Base-by-base conservation (phyloP, 768 basidiomycete species). In the Lactarius psammicola region DNA sequence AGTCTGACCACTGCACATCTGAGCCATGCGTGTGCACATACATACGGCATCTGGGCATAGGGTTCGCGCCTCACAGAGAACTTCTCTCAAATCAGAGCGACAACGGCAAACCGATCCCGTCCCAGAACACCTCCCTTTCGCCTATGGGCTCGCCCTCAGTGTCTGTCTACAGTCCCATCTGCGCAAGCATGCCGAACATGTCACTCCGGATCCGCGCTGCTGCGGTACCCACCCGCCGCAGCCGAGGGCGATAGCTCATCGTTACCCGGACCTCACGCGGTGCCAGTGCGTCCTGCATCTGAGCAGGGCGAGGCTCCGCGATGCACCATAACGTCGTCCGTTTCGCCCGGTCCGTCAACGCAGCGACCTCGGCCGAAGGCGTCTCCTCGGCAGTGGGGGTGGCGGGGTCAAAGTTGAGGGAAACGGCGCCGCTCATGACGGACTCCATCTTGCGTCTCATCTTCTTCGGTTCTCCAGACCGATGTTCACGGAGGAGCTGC, bases 191-290 rank as follows among this genome's bases (percentile, higher is more conserved):
- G 11, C 33, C 9, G 11, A 34, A 10, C 33, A 10, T 34, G 10
- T 34, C 33, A 2, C 10, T 10, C 1, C 11, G 10, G 10, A 34
- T 34, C 33, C 10, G 11, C 33, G n/a, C n/a, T n/a, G 33, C 33
- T 10, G 33, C 33, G 9, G 33, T 10, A 34, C 33, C 33, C 33
- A n/a, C 38, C 8, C 18, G 23, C 4, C 54, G 20, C 4, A 64
- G 42, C 6, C 2, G 4, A 4, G 63, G 63, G 31, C 49, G 63
- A 59, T 64, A 64, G 2, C 38, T 59, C 40, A 13, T 34, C 63
- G 59, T 64, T n/a, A 54, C 23, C 4, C 53, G 59, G 20, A 64
- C 38, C 26, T 64, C 58, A 26, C 17, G 23, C 31, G 44, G 26
- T 20, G 58, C 63, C 58, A 64, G 26, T 8, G 38, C 40, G 1